These are phyloP conservation scores for Cajanus cajan DNA, from an alignment of 306 rosid species.

Conservation along the genomic window DNA sequence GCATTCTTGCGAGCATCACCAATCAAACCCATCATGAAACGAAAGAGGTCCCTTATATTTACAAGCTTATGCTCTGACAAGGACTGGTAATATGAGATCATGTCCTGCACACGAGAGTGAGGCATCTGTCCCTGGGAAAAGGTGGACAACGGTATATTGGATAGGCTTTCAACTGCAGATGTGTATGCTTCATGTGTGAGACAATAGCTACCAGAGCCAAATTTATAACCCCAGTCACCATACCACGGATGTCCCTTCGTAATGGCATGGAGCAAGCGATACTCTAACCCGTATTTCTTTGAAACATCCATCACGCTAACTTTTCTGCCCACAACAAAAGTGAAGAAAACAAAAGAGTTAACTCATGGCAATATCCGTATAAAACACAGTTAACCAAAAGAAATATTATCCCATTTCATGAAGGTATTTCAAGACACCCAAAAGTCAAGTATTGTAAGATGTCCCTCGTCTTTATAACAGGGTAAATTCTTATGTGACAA, in stretches of 20 bases:
- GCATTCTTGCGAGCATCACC: conserved; percentile 56
- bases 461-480: background rate
- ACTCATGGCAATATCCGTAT: conserved; percentile 8
- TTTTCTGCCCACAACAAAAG: conserved; percentile 51
- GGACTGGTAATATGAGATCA: conserved; percentile 67
- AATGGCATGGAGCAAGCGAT: conserved; percentile 84
- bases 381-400: background rate
- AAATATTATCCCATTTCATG: conserved; percentile 10
- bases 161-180: conserved; percentile 67
- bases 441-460: background rate
- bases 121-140: conserved; percentile 50
- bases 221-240: conserved; percentile 93
- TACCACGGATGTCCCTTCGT: conserved; percentile 83
- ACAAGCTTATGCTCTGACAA: conserved; percentile 62
- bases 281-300: conserved; percentile 86
- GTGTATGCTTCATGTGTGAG: conserved; percentile 69
- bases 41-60: conserved; percentile 70
- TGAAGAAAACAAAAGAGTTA: conserved; percentile 18
- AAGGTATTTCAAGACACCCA: conserved; percentile 2
- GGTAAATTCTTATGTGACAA: conserved; percentile 1
- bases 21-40: conserved; percentile 65
- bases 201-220: conserved; percentile 95
- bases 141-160: conserved; percentile 63
- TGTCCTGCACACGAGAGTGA: conserved; percentile 52
- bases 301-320: conserved; percentile 99